These are phyloP conservation scores for Suillus sp. DNA, from an alignment of 768 basidiomycete genomes.

Conservation along the genomic window DNA sequence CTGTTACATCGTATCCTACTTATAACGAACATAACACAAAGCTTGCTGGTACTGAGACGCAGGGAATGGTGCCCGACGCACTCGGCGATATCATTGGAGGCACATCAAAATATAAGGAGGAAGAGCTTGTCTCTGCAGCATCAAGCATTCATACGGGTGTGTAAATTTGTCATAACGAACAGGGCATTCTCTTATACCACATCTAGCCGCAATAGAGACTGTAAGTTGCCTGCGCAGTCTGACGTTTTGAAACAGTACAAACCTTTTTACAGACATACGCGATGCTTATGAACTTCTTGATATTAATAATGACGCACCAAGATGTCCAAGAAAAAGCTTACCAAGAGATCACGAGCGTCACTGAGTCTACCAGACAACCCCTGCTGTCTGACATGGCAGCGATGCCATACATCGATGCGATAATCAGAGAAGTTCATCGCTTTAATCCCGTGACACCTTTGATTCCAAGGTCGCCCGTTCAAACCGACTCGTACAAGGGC, in stretches of 20 bases:
- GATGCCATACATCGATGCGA: neutral
- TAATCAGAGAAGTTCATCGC: neutral
- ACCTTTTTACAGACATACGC: neutral
- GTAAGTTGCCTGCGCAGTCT: neutral
- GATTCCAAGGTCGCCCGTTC: neutral
- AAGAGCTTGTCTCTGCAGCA: neutral
- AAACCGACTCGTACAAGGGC: neutral
- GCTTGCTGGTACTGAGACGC: neutral
- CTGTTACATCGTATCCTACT: neutral
- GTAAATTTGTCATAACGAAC: neutral
- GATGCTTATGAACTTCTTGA: neutral
- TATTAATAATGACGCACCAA: neutral
- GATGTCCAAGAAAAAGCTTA: neutral
- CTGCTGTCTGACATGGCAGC: neutral
- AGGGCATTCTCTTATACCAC: neutral
- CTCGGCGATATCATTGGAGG: neutral
- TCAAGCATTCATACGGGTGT: neutral
- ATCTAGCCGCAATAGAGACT: neutral
- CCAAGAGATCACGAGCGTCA: neutral
- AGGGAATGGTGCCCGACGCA: neutral
- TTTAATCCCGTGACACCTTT: neutral
- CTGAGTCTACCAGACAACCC: neutral
- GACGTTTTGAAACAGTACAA: neutral
- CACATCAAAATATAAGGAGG: neutral
- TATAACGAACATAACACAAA: neutral